Evolutionary conservation across 805 yeast genomes (phyloP).

Genomic region (Monosporozyma aerobia): DNA sequence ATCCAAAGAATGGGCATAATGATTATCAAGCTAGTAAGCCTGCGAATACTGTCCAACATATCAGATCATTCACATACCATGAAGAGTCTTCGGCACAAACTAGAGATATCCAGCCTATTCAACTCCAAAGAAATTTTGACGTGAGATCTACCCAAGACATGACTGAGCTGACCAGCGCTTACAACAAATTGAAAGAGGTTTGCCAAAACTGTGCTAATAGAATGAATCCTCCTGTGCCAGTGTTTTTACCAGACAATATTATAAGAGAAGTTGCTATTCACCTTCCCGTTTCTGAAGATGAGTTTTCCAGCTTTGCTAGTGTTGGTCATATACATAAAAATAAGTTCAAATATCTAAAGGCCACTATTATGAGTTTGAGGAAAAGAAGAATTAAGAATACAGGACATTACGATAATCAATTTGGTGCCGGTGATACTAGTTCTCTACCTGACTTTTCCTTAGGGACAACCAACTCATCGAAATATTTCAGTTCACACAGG

Average conservation of each 20-base stretch:
- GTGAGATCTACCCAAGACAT: conserved; percentile 18
- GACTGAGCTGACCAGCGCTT: conserved; percentile 17
- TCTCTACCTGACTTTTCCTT: conserved; percentile 9
- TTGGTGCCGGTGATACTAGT: conserved; percentile 8
- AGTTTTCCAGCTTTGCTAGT: conserved; percentile 16
- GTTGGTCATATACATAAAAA: conserved; percentile 13
- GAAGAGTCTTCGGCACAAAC: conserved; percentile 2
- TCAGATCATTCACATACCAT: conserved; percentile 7
- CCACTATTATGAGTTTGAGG: conserved; percentile 16
- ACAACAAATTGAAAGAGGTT: conserved; percentile 17
- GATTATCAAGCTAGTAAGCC: not conserved
- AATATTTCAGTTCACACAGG: not conserved
- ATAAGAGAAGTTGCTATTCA: conserved; percentile 19
- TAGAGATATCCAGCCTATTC: conserved; percentile 7
- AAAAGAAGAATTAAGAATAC: conserved; percentile 10
- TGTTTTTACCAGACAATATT: conserved; percentile 19
- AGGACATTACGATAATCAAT: not conserved
- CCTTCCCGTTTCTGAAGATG: conserved; percentile 20
- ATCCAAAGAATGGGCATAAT: not conserved
- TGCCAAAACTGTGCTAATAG: conserved; percentile 16
- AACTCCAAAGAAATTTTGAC: conserved; percentile 7
- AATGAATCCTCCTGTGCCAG: conserved; percentile 18
- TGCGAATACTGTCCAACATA: not conserved
- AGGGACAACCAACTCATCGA: conserved; percentile 1
- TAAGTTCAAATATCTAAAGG: conserved; percentile 18